Percentiles rank a stretch among this genome's conserved stretches.
Evolutionary conservation across 495 filamentous ascomycete genomes (phyloP).

Genomic region (Neurospora africana): DNA sequence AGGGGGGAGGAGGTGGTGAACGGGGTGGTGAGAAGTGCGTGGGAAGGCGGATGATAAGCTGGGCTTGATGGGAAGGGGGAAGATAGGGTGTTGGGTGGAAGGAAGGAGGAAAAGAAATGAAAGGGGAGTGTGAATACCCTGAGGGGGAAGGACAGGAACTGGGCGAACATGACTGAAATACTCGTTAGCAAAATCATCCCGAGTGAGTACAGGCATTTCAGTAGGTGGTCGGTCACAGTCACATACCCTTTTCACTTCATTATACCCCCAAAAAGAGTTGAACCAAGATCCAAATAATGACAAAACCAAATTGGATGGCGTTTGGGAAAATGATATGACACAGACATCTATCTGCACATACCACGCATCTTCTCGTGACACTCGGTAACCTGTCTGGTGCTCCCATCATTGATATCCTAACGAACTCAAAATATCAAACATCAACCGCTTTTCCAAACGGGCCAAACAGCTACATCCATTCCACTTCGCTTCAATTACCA

Average conservation of each 20-base stretch:
- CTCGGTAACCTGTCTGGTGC: background rate
- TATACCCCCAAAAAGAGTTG: background rate
- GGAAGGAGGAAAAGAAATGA: too few relatives aligned
- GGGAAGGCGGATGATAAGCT: too few relatives aligned
- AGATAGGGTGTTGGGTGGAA: too few relatives aligned
- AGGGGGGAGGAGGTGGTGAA: background rate
- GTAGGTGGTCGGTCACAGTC: background rate
- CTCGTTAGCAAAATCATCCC: background rate
- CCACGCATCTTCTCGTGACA: background rate
- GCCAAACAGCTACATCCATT: background rate
- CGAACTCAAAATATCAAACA: background rate
- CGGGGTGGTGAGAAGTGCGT: too few relatives aligned
- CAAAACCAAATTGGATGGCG: background rate
- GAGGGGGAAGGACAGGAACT: background rate
- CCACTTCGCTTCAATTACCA: background rate
- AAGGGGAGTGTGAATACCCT: background rate
- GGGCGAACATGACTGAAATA: background rate
- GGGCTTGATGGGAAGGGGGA: too few relatives aligned
- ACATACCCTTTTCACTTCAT: background rate
- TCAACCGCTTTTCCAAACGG: background rate
- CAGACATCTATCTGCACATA: background rate
- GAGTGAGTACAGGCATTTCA: background rate
- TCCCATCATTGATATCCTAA: background rate
- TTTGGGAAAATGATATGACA: background rate
- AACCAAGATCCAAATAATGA: background rate